These are phyloP conservation scores for Cyberlindnera maritima DNA, from an alignment of 805 yeast genomes.

Conservation along the genomic window DNA sequence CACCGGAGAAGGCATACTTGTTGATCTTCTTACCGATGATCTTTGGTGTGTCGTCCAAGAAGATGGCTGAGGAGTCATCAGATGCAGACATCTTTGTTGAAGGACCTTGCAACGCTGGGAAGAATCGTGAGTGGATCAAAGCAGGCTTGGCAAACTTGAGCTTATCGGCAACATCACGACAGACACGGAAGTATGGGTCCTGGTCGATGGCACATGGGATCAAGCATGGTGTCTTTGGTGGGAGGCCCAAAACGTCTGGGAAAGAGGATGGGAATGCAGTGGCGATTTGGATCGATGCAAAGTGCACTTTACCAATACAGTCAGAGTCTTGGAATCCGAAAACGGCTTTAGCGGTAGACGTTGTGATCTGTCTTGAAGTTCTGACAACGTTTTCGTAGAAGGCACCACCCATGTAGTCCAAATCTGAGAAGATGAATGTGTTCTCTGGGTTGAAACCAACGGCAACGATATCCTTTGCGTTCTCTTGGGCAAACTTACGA, in stretches of 20 bases:
- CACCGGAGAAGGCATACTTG: constrained; percentile 96
- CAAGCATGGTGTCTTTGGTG: constrained; percentile 89
- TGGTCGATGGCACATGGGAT: constrained; percentile 99
- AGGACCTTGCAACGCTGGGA: constrained; percentile 98
- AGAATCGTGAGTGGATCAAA: constrained; percentile 88
- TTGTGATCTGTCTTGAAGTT: constrained; percentile 90
- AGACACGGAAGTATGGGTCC: constrained; percentile 96
- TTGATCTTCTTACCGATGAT: constrained; percentile 92
- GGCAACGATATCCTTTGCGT: constrained; percentile 89
- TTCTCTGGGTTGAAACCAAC: constrained; percentile 94
- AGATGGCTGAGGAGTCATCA: constrained; percentile 85
- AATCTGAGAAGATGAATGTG: constrained; percentile 92
- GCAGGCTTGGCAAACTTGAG: constrained; percentile 89
- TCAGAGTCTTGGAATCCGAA: constrained; percentile 95
- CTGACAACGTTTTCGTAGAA: constrained; percentile 93
- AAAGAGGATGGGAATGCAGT: constrained; percentile 94
- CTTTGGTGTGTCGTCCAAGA: constrained; percentile 91
- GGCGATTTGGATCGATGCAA: constrained; percentile 94
- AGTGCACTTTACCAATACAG: constrained; percentile 90
- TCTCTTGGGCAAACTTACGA: constrained; percentile 71
- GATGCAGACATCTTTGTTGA: constrained; percentile 96
- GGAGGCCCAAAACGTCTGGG: constrained; percentile 86
- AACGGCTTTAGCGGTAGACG: constrained; percentile 95
- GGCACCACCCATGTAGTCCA: constrained; percentile 88
- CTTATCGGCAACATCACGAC: constrained; percentile 96